Percentiles rank a stretch among this genome's conserved stretches.
phyloP scores from a whole-genome alignment of 768 basidiomycete species.

The Lanmaoa pseudosensibilis region DNA sequence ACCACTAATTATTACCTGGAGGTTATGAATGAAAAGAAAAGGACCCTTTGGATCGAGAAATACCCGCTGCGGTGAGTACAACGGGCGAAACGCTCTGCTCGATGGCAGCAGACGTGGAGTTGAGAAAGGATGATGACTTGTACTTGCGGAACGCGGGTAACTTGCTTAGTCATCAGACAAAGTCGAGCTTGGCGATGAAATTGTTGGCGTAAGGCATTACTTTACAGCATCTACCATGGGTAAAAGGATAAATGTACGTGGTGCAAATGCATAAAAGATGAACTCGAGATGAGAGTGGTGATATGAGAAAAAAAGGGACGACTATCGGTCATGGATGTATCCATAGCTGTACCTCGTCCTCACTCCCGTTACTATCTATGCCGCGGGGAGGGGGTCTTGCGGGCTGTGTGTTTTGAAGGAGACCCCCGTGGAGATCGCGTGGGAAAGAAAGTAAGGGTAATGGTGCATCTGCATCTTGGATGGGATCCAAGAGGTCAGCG shows the following conservation, averaged over 20 bases:
- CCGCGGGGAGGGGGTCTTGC: neutral
- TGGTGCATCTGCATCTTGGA: conserved; percentile 13
- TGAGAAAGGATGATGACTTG: neutral
- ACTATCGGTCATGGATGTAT: conserved; percentile 10
- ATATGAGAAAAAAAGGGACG: neutral
- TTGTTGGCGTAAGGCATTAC: too few relatives aligned
- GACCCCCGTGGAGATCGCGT: neutral
- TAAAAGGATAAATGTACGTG: neutral
- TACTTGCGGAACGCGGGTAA: neutral
- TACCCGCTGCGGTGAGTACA: neutral
- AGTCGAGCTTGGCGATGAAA: neutral
- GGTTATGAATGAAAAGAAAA: neutral
- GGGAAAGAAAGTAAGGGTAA: conserved; percentile 16
- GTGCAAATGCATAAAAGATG: neutral
- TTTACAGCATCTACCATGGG: neutral
- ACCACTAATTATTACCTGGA: neutral
- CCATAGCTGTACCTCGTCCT: conserved; percentile 16
- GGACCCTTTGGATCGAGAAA: neutral
- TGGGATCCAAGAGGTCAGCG: conserved; percentile 16
- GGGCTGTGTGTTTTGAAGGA: neutral
- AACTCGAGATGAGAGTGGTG: neutral
- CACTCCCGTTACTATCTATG: neutral
- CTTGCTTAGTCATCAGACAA: conserved; percentile 20
- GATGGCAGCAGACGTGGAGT: conserved; percentile 2
- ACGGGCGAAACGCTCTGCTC: neutral